Conservation (phyloP, 208 protist genomes). For the Trichomonas tenax region DNA sequence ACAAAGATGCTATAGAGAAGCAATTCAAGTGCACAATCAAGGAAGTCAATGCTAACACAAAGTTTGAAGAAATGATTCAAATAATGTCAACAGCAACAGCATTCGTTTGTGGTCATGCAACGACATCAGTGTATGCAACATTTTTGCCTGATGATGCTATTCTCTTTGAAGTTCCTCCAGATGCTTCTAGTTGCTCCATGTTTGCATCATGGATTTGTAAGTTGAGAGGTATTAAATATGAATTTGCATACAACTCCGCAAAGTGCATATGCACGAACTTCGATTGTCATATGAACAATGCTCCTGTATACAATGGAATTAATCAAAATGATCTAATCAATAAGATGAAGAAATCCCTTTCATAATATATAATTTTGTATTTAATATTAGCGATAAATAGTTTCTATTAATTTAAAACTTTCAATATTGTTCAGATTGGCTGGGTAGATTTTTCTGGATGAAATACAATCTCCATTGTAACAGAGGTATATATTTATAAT, state of each 20-base stretch:
- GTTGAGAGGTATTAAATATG: background rate
- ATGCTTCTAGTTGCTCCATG: background rate
- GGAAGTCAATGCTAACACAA: background rate
- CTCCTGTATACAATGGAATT: background rate
- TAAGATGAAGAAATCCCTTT: too few relatives aligned
- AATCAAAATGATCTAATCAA: background rate
- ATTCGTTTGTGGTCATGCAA: background rate
- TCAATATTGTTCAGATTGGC: too few relatives aligned
- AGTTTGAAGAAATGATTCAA: background rate
- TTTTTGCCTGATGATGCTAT: background rate
- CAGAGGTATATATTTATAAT: too few relatives aligned
- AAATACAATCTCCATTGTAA: too few relatives aligned
- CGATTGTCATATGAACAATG: background rate
- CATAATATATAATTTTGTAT: too few relatives aligned
- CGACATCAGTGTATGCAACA: background rate
- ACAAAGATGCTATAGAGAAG: background rate
- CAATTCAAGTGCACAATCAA: background rate
- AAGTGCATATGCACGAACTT: background rate
- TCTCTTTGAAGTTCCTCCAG: background rate
- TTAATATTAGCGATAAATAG: too few relatives aligned
- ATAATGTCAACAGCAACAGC: background rate
- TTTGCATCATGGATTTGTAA: background rate
- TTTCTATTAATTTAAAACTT: too few relatives aligned
- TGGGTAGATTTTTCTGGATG: too few relatives aligned
- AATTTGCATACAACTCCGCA: background rate